Conservation (phyloP, 2,329 filamentous ascomycete species). For the Falciphora oryzae region DNA sequence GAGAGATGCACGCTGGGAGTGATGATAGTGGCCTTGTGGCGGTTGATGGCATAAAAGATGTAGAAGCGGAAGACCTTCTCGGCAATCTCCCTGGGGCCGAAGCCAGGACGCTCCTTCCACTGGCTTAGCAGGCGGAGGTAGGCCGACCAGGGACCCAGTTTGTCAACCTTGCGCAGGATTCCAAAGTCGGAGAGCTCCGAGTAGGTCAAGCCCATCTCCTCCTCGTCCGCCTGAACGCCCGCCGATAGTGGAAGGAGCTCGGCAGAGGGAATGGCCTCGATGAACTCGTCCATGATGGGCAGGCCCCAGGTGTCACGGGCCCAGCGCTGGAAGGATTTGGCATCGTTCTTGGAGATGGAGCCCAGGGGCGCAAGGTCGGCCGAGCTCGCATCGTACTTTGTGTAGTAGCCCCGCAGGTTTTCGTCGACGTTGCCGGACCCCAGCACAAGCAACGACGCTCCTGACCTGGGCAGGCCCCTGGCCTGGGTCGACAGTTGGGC, state of each 20-base stretch:
- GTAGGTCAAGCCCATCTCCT: slow-evolving; percentile 40
- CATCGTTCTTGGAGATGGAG: slow-evolving; percentile 53
- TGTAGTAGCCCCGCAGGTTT: slow-evolving; percentile 46
- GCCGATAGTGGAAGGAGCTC: slow-evolving; percentile 40
- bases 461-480: slow-evolving; percentile 41
- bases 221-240: slow-evolving; percentile 33
- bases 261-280: slow-evolving; percentile 51
- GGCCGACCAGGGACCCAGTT: slow-evolving; percentile 34
- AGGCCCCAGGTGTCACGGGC: slow-evolving; percentile 49
- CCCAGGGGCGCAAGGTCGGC: slow-evolving; percentile 54
- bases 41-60: slow-evolving; percentile 53
- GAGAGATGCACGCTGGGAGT: slow-evolving; percentile 49
- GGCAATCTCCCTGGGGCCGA: slow-evolving; percentile 31
- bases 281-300: slow-evolving; percentile 51
- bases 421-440: slow-evolving; percentile 53
- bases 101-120: slow-evolving; percentile 28
- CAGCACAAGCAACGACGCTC: slow-evolving; percentile 56
- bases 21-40: slow-evolving; percentile 58
- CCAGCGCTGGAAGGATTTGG: slow-evolving; percentile 59
- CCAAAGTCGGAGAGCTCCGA: slow-evolving; percentile 33
- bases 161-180: slow-evolving; percentile 33
- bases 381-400: slow-evolving; percentile 56
- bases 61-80: slow-evolving; percentile 38
- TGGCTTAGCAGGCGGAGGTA: slow-evolving; percentile 33
- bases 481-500: slow-evolving; percentile 56